Evolutionary conservation across 2,329 filamentous ascomycete genomes (phyloP), one percentile per base, ranked within the genome.

Genomic region (Ceratocystis destructans): DNA sequence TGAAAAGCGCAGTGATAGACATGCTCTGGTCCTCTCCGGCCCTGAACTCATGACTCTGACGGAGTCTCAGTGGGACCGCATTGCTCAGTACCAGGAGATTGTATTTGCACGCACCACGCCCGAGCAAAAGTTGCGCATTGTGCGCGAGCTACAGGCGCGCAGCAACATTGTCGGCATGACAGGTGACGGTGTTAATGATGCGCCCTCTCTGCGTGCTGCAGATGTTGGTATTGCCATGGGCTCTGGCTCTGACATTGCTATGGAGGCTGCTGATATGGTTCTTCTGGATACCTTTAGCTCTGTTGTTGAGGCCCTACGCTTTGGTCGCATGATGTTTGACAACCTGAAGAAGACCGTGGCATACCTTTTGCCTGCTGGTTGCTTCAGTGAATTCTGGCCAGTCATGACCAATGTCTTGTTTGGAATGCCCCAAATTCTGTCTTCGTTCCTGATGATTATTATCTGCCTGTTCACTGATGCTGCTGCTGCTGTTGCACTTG

Each of bases 301-400:
- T 68, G 97, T 94, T 1, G 99, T 99, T 71, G 90, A 96, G 75
- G 94, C 94, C 61, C 91, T 99, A 69, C 94, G 97, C 75, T 94
- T 99, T 78, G 94, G 94, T 64, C 88, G 94, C 69, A 92, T 92
- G 70, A 99, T 99, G 78, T 99, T 96, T 83, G 96, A 94, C 86
- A 99, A 99, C 82, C 97, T 94, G 6, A 95, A 99, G 75, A 94
- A 99, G 76, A 99, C 99, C 77, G 99, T 99, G 77, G 90, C 94
- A 62, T 99, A 99, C 76, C 83, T 99, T 68, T 99, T 99, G 75
- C 97, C 93, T 8, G 97, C 93, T 46, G 75, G 66, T 69, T 99
- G 97, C 79, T 99, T 99, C 70, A 94, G 94, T 72, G 94, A 99
- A 76, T 94, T 99, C 50, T 94, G 99, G 50, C 97, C 94, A 8